A percentile compares a stretch with the other conserved stretches of the same genome.
Evolutionary conservation across 495 filamentous ascomycete genomes (phyloP).

Genomic region (Daldinia loculata): DNA sequence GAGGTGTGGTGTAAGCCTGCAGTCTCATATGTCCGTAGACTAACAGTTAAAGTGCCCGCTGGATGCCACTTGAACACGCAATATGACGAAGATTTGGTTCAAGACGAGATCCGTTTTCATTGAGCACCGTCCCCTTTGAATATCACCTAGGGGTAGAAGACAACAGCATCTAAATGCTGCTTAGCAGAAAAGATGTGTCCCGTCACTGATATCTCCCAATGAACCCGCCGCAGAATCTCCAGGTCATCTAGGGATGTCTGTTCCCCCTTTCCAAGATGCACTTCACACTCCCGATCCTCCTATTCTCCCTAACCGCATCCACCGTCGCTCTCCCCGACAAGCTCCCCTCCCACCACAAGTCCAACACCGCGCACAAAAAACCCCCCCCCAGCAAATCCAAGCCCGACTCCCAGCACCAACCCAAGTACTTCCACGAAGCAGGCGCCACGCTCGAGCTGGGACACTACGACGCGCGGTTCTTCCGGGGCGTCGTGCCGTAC

Average conservation of each 20-base stretch:
- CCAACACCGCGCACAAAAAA: neutral
- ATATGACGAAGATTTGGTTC: neutral
- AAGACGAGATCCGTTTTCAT: neutral
- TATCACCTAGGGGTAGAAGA: neutral
- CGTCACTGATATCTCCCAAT: neutral
- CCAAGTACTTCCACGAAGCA: conserved; percentile 65
- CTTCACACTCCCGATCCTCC: conserved; percentile 7
- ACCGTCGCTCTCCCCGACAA: neutral
- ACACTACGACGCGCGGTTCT: conserved; percentile 80
- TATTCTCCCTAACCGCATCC: neutral
- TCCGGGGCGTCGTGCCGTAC: conserved; percentile 66
- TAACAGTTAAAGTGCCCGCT: neutral
- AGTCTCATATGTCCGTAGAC: neutral
- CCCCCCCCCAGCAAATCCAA: conserved; percentile 2
- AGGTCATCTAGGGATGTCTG: conserved; percentile 1
- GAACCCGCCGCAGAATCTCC: neutral
- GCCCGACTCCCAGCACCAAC: conserved; percentile 21
- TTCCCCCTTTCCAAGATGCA: conserved; percentile 17
- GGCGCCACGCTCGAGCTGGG: conserved; percentile 64
- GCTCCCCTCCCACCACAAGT: neutral
- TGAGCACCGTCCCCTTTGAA: neutral
- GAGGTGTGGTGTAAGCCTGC: neutral
- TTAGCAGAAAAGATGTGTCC: neutral
- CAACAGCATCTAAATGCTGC: neutral
- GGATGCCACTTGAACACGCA: conserved; percentile 8